Evolutionary conservation across 176 grass and related monocot genomes (phyloP).

Genomic region (Pontederia paniculata): DNA sequence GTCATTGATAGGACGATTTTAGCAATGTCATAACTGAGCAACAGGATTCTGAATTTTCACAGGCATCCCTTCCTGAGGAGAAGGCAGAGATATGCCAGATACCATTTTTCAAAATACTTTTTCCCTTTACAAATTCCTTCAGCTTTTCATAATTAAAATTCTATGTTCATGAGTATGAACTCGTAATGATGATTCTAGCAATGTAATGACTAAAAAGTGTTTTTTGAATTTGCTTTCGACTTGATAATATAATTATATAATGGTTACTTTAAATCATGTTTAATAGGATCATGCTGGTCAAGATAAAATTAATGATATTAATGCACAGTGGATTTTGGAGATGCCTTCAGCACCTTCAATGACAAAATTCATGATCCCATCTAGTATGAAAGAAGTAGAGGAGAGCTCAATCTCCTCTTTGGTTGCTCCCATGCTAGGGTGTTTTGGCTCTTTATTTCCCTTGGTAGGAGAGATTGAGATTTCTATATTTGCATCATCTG

Average conservation of each 20-base stretch:
- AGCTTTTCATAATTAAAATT: no score
- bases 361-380: conserved; percentile 18
- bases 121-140: no score
- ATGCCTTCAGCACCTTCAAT: conserved; percentile 40
- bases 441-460: conserved; percentile 25
- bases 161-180: no score
- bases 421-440: conserved; percentile 22
- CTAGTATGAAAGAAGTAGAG: conserved; percentile 14
- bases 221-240: no score
- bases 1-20: no score
- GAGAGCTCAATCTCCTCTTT: conserved; percentile 8
- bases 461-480: not conserved
- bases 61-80: conserved; percentile 39
- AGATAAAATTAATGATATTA: not conserved
- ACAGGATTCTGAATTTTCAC: no score
- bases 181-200: no score
- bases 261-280: not conserved
- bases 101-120: no score
- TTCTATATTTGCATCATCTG: conserved; percentile 8
- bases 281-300: conserved; percentile 5
- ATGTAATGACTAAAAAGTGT: no score
- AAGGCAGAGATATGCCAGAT: conserved; percentile 39
- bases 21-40: no score
- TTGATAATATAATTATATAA: no score
- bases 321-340: conserved; percentile 11